These are phyloP conservation scores for Chenopodium suecicum DNA, from an alignment of 148 eudicot species.

Conservation along the genomic window DNA sequence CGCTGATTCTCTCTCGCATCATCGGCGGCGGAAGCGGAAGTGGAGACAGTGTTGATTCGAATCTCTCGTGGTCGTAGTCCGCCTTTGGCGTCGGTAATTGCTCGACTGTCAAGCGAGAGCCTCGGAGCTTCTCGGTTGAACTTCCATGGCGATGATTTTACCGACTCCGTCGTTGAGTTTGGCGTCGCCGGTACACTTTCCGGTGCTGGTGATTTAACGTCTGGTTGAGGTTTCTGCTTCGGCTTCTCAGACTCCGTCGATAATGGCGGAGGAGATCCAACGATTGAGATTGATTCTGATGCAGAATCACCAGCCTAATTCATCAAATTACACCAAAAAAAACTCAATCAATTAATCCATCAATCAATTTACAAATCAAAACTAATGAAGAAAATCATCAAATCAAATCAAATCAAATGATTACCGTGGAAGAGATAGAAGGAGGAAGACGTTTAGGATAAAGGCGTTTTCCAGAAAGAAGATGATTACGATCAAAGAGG, in stretches of 20 bases:
- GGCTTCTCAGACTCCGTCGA: conserved; percentile 30
- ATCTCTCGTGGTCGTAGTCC: conserved; percentile 58
- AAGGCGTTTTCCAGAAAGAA: conserved; percentile 53
- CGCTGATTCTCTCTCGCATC: conserved; percentile 44
- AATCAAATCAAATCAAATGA: not conserved
- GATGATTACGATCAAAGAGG: conserved; percentile 66
- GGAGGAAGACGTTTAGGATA: conserved; percentile 63
- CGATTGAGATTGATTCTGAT: conserved; percentile 40
- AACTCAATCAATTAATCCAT: not conserved
- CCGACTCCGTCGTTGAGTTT: conserved; percentile 26
- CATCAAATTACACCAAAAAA: conserved; percentile 3
- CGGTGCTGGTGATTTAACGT: conserved; percentile 16
- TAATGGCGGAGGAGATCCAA: conserved; percentile 37
- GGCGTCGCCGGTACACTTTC: not conserved
- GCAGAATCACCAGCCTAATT: conserved; percentile 40
- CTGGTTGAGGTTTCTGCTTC: conserved; percentile 4
- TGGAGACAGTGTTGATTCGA: conserved; percentile 28
- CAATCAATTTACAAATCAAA: not conserved
- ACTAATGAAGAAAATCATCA: not conserved
- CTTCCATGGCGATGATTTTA: conserved; percentile 70
- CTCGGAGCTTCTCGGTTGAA: conserved; percentile 74
- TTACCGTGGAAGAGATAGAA: conserved; percentile 37
- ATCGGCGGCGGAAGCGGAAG: not conserved
- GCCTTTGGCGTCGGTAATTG: conserved; percentile 66
- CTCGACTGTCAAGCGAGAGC: conserved; percentile 83